Evolutionary conservation across 306 rosid genomes (phyloP).

Genomic region (Malus asiatica): DNA sequence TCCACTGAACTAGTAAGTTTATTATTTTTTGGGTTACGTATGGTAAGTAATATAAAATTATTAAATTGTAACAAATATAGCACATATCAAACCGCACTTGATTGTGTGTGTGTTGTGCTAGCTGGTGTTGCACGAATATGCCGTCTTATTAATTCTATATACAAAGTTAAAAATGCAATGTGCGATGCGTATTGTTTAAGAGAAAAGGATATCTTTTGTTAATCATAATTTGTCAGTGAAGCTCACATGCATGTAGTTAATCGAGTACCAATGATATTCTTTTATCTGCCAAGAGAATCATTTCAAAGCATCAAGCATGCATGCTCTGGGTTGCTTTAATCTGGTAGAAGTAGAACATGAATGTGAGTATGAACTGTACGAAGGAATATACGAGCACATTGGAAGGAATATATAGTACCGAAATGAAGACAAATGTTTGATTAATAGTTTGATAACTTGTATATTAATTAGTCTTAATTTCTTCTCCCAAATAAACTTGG

Average conservation of each 20-base stretch:
- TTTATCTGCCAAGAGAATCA: background rate
- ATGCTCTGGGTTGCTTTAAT: background rate
- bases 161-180: background rate
- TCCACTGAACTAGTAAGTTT: background rate
- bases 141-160: background rate
- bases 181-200: background rate
- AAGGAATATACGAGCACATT: background rate
- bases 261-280: background rate
- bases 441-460: no score
- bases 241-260: constrained; percentile 3
- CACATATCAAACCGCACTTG: constrained; percentile 6
- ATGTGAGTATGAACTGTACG: background rate
- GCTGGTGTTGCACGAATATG: constrained; percentile 13
- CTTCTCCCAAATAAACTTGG: background rate
- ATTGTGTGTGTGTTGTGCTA: constrained; percentile 11
- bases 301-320: background rate
- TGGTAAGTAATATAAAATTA: background rate
- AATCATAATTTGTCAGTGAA: background rate
- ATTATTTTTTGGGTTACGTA: background rate
- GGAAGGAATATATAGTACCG: background rate
- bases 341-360: background rate
- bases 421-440: no score
- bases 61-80: background rate
- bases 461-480: no score
- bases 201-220: background rate